Conservation (phyloP, 1,139 yeast species). For the Candida dubliniensis region DNA sequence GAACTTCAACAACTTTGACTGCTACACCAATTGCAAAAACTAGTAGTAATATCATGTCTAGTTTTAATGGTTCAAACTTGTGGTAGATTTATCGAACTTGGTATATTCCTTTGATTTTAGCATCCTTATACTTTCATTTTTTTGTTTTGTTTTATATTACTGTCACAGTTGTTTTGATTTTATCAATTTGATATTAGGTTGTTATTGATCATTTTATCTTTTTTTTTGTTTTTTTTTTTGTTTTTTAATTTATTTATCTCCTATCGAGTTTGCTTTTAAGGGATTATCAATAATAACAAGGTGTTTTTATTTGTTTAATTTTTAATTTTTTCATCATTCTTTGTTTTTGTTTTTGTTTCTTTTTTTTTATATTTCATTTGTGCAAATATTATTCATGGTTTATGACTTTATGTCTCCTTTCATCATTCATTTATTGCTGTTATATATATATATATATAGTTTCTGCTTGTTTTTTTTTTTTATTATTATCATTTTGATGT, state of each 20-base stretch:
- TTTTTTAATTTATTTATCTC: too few species aligned
- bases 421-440: background rate
- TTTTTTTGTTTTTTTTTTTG: too few species aligned
- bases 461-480: background rate
- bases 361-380: background rate
- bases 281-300: too few species aligned
- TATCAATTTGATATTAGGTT: too few species aligned
- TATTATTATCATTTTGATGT: background rate
- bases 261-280: too few species aligned
- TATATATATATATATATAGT: background rate
- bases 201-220: too few species aligned
- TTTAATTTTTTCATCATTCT: background rate
- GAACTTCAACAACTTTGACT: constrained; percentile 8
- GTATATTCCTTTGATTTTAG: background rate
- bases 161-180: too few species aligned
- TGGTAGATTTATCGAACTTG: constrained; percentile 9
- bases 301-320: background rate
- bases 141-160: too few species aligned
- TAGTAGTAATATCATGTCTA: constrained; percentile 8
- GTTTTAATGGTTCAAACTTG: constrained; percentile 9
- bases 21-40: constrained; percentile 5
- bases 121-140: background rate
- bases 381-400: background rate
- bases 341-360: background rate
- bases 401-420: background rate